These are phyloP conservation scores for Kluyveromyces siamensis DNA, from an alignment of 805 yeast species.

Conservation along the genomic window DNA sequence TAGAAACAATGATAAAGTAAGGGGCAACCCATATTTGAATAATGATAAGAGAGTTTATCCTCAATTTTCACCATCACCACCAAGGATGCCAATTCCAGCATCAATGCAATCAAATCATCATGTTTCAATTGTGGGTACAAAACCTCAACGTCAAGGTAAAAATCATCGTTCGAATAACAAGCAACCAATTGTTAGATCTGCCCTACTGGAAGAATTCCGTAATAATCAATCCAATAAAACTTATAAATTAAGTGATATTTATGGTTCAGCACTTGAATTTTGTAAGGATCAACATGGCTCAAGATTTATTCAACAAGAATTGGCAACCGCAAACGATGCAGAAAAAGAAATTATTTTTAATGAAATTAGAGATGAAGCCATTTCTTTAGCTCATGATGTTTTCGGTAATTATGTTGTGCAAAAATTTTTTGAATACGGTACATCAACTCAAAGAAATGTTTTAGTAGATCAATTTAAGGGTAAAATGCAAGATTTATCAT, in stretches of 20 bases:
- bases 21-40: slow-evolving; percentile 19
- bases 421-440: slow-evolving; percentile 81
- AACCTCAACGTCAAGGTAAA: slow-evolving; percentile 5
- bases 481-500: slow-evolving; percentile 61
- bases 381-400: slow-evolving; percentile 87
- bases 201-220: slow-evolving; percentile 78
- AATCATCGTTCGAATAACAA: slow-evolving; percentile 11
- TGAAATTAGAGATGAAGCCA: slow-evolving; percentile 67
- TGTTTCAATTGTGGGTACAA: background rate
- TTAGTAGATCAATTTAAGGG: slow-evolving; percentile 51
- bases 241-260: slow-evolving; percentile 61
- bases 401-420: slow-evolving; percentile 97
- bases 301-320: slow-evolving; percentile 85
- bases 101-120: slow-evolving; percentile 4
- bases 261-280: slow-evolving; percentile 84
- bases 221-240: slow-evolving; percentile 44
- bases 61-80: slow-evolving; percentile 1
- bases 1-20: slow-evolving; percentile 8
- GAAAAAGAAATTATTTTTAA: slow-evolving; percentile 77
- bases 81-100: background rate
- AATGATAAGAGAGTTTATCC: background rate
- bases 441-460: slow-evolving; percentile 55
- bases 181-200: slow-evolving; percentile 58
- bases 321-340: slow-evolving; percentile 51
- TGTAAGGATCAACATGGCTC: slow-evolving; percentile 97